Evolutionary conservation across 2,329 filamentous ascomycete genomes (phyloP).

Genomic region (Pseudogymnoascus sp.): DNA sequence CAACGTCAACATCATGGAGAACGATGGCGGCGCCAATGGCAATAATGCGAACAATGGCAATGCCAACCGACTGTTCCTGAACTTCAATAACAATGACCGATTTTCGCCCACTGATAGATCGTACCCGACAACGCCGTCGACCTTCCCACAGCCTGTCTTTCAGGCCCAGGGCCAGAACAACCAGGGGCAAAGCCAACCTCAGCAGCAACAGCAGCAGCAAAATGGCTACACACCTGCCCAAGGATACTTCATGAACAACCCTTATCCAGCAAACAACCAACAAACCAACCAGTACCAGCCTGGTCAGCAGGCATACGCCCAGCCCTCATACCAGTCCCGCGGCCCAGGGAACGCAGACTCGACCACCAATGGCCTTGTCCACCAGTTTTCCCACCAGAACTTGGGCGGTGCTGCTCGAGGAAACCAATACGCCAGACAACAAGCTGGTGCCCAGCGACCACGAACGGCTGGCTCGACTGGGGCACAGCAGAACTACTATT

Average conservation of each 20-base stretch:
- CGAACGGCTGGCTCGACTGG: slow-evolving; percentile 69
- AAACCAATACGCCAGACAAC: slow-evolving; percentile 61
- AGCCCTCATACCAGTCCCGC: slow-evolving; percentile 37
- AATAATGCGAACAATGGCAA: slow-evolving; percentile 24
- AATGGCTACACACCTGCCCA: slow-evolving; percentile 39
- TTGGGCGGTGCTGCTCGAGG: slow-evolving; percentile 65
- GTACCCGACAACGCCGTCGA: slow-evolving; percentile 86
- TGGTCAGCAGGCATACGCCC: slow-evolving; percentile 47
- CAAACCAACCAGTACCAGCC: slow-evolving; percentile 42
- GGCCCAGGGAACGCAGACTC: slow-evolving; percentile 62
- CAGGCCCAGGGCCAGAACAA: slow-evolving; percentile 26
- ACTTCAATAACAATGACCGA: slow-evolving; percentile 60
- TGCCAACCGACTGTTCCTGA: slow-evolving; percentile 56
- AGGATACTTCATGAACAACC: slow-evolving; percentile 57
- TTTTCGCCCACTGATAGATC: slow-evolving; percentile 52
- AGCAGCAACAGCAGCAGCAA: slow-evolving; percentile 33
- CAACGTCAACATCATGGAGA: background rate
- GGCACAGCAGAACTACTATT: slow-evolving; percentile 62
- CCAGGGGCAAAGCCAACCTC: slow-evolving; percentile 33
- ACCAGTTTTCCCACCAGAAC: slow-evolving; percentile 97
- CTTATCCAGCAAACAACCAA: slow-evolving; percentile 38
- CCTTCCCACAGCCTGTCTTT: slow-evolving; percentile 86
- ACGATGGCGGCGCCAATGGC: slow-evolving; percentile 18
- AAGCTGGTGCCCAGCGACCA: slow-evolving; percentile 68
- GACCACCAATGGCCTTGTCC: slow-evolving; percentile 81